phyloP scores from a whole-genome alignment of 2,329 filamentous ascomycete species.

The Venturia nashicola region DNA sequence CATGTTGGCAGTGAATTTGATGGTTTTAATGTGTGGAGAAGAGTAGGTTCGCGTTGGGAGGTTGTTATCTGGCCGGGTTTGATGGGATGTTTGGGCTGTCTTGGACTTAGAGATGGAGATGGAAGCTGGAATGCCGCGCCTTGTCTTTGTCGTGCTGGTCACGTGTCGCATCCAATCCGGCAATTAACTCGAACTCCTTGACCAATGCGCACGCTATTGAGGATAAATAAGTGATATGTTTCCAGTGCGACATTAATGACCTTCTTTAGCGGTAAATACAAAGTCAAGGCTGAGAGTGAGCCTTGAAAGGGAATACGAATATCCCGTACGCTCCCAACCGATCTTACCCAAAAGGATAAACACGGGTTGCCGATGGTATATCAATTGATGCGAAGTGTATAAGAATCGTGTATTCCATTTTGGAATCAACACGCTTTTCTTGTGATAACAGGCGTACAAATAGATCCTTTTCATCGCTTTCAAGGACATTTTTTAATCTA shows the following conservation, averaged over 20 bases:
- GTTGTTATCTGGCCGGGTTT: not conserved
- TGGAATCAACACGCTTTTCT: too few species aligned
- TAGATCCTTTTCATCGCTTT: too few species aligned
- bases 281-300: not conserved
- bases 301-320: not conserved
- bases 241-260: too few species aligned
- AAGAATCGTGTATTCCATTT: too few species aligned
- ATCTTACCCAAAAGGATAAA: too few species aligned
- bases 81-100: not conserved
- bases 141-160: not conserved
- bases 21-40: not conserved
- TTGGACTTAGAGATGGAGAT: not conserved
- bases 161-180: not conserved
- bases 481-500: too few species aligned
- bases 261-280: not conserved
- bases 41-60: not conserved
- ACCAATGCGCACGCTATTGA: not conserved
- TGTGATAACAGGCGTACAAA: too few species aligned
- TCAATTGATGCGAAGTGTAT: too few species aligned
- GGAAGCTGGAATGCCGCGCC: not conserved
- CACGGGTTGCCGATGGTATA: too few species aligned
- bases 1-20: constrained; percentile 41
- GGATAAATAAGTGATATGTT: not conserved
- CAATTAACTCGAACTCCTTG: not conserved
- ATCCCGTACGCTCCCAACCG: too few species aligned